Conservation (phyloP, 106 monocot genomes). For the Dendrobium nobile region DNA sequence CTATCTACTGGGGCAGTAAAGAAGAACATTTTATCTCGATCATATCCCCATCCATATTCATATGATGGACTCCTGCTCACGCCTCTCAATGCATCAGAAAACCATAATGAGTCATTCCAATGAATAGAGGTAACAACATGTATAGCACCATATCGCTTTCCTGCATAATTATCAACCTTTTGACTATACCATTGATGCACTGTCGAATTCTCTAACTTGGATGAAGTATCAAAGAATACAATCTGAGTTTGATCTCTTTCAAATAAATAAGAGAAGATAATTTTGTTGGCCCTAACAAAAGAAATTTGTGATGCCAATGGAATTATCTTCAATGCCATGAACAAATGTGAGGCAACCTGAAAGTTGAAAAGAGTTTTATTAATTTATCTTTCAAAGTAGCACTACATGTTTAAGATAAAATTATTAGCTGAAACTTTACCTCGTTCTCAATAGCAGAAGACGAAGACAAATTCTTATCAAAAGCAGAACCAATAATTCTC, state of each 20-base stretch:
- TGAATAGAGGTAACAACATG: neutral
- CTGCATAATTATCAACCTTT: slow-evolving; percentile 6
- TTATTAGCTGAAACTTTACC: neutral
- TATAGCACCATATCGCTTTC: neutral
- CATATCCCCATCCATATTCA: slow-evolving; percentile 13
- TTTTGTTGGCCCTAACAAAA: neutral
- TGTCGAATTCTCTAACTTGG: neutral
- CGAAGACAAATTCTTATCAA: neutral
- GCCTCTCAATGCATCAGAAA: slow-evolving; percentile 11
- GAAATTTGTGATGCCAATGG: slow-evolving; percentile 7
- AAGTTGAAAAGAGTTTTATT: neutral
- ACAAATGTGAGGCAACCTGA: slow-evolving; percentile 13
- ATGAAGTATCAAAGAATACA: slow-evolving; percentile 1
- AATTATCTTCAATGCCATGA: neutral
- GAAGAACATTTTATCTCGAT: slow-evolving; percentile 6
- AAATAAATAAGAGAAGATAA: slow-evolving; percentile 13
- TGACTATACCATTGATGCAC: slow-evolving; percentile 7
- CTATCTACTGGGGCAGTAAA: slow-evolving; percentile 14
- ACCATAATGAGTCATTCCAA: slow-evolving; percentile 8
- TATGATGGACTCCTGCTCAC: slow-evolving; percentile 3
- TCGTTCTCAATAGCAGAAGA: neutral
- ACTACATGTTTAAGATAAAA: neutral
- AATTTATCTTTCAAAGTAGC: neutral
- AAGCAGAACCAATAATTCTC: neutral
- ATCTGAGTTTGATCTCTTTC: neutral